Percentiles rank a stretch among this genome's conserved stretches.
Conservation (phyloP, 257 asterid species). For the Paulownia fortunei region DNA sequence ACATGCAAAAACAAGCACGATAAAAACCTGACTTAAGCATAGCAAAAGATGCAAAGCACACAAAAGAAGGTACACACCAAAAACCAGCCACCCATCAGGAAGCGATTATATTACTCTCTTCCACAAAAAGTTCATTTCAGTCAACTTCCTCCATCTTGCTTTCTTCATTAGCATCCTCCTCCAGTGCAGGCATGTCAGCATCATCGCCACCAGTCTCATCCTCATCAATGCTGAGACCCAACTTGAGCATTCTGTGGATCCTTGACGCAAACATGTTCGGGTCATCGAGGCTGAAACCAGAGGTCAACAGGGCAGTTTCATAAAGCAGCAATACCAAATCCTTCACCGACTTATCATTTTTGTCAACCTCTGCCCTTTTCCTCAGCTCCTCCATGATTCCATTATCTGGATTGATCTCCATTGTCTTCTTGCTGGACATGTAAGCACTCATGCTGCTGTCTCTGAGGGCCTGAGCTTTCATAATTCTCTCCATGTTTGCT, state of each 20-base stretch:
- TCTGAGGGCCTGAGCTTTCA: slow-evolving; percentile 36
- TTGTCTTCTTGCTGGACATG: slow-evolving; percentile 40
- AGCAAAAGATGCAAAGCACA: background rate
- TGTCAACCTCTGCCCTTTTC: slow-evolving; percentile 26
- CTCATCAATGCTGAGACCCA: slow-evolving; percentile 34
- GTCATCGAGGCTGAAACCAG: slow-evolving; percentile 40
- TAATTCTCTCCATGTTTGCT: slow-evolving; percentile 37
- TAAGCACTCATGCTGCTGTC: slow-evolving; percentile 30
- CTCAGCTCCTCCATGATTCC: slow-evolving; percentile 38
- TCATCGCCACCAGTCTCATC: slow-evolving; percentile 32
- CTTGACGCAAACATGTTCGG: slow-evolving; percentile 28
- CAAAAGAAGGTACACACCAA: background rate
- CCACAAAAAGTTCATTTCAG: background rate
- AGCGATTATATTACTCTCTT: background rate
- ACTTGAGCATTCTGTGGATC: slow-evolving; percentile 35
- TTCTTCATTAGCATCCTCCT: slow-evolving; percentile 32
- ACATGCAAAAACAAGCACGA: background rate
- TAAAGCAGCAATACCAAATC: slow-evolving; percentile 30
- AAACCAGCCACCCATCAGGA: background rate
- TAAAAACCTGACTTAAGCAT: background rate
- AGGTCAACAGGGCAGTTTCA: slow-evolving; percentile 34
- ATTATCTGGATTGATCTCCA: slow-evolving; percentile 40
- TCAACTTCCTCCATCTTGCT: slow-evolving; percentile 43
- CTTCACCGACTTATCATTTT: slow-evolving; percentile 33
- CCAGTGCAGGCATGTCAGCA: slow-evolving; percentile 35